Conservation (phyloP, 83 land plant genomes). For the Thuja plicata region DNA sequence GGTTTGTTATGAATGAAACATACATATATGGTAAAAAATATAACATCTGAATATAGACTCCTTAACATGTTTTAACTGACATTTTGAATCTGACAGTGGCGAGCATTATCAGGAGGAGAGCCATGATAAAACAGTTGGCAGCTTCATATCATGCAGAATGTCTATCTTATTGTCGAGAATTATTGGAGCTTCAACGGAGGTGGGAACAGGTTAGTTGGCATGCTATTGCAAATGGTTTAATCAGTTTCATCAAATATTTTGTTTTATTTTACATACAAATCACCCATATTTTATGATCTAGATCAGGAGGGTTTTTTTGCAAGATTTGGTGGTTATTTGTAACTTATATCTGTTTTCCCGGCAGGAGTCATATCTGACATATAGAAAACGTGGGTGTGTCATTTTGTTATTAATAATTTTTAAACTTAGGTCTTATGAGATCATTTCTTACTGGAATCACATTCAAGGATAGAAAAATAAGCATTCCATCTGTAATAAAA, state of each 20-base stretch:
- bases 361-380: background rate
- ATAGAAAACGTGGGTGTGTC: background rate
- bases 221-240: background rate
- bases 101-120: constrained; percentile 70
- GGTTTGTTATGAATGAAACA: background rate
- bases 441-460: background rate
- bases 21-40: background rate
- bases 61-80: background rate
- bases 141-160: constrained; percentile 75
- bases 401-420: background rate
- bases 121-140: constrained; percentile 64
- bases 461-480: background rate
- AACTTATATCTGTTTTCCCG: background rate
- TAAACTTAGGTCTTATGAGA: background rate
- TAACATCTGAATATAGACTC: background rate
- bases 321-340: background rate
- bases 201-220: constrained; percentile 53
- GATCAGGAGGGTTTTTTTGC: background rate
- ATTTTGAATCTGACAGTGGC: constrained; percentile 35
- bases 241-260: background rate
- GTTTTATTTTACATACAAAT: background rate
- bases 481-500: too few relatives aligned
- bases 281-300: background rate
- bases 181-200: constrained; percentile 52
- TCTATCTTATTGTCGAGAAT: constrained; percentile 54